Conservation (phyloP, 2,329 filamentous ascomycete species). For the Thelonectria discophora region DNA sequence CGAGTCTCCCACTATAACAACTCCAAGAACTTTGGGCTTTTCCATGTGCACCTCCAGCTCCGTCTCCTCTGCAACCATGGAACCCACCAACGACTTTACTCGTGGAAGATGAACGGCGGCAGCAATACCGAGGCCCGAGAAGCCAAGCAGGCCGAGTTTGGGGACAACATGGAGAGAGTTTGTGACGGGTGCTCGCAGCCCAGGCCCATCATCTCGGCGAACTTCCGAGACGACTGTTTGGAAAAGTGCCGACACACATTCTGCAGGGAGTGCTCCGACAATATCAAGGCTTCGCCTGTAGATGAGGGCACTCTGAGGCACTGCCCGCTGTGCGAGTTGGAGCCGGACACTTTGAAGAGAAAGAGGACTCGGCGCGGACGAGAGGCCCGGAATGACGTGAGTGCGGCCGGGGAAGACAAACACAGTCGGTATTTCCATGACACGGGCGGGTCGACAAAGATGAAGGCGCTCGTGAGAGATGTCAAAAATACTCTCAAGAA, state of each 20-base stretch:
- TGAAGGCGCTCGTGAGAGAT: conserved; percentile 45
- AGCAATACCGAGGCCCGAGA: conserved; percentile 43
- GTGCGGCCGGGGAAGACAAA: conserved; percentile 21
- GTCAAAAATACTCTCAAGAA: conserved; percentile 31
- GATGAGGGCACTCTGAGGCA: too few species aligned
- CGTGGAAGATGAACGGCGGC: conserved; percentile 49
- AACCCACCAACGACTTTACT: conserved; percentile 56
- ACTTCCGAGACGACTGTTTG: conserved; percentile 29
- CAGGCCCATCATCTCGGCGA: conserved; percentile 43
- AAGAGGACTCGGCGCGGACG: neutral
- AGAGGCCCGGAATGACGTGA: conserved; percentile 5
- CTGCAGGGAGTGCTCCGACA: conserved; percentile 44
- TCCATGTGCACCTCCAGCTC: conserved; percentile 57
- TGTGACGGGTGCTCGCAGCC: conserved; percentile 48
- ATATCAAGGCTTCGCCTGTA: conserved; percentile 27
- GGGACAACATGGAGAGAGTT: conserved; percentile 35
- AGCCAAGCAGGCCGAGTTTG: conserved; percentile 34
- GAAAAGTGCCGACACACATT: conserved; percentile 44
- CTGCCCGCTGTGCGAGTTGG: neutral
- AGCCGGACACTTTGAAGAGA: neutral
- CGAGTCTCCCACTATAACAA: conserved; percentile 47
- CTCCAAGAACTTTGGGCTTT: conserved; percentile 53
- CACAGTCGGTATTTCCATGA: conserved; percentile 39
- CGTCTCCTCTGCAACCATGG: conserved; percentile 61
- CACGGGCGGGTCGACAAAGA: conserved; percentile 46